Evolutionary conservation across 1,284 basidiomycete genomes (phyloP).

Genomic region (Cryptococcus sp.): DNA sequence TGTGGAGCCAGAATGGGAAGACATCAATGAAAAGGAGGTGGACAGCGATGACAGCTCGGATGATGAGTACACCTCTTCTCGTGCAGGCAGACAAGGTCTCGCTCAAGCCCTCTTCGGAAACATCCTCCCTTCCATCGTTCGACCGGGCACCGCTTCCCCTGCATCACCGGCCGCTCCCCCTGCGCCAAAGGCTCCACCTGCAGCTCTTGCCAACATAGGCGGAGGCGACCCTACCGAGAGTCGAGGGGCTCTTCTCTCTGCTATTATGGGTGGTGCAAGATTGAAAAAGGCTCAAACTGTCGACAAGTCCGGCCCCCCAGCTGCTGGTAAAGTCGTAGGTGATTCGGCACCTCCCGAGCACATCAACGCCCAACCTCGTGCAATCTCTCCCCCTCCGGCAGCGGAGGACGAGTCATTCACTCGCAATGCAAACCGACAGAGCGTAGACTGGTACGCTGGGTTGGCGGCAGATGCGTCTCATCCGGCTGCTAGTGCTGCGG

Average conservation of each 20-base stretch:
- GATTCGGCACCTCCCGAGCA: slow-evolving; percentile 73
- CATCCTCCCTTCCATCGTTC: slow-evolving; percentile 53
- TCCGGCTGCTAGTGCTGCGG: slow-evolving; percentile 31
- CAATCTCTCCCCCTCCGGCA: slow-evolving; percentile 28
- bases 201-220: slow-evolving; percentile 53
- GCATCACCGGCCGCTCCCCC: slow-evolving; percentile 50
- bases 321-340: slow-evolving; percentile 69
- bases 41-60: slow-evolving; percentile 60
- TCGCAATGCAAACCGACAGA: slow-evolving; percentile 66
- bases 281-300: slow-evolving; percentile 79
- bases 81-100: slow-evolving; percentile 68
- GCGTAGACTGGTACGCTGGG: slow-evolving; percentile 87
- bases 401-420: slow-evolving; percentile 35
- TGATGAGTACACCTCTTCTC: slow-evolving; percentile 77
- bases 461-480: slow-evolving; percentile 72
- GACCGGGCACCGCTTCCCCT: slow-evolving; percentile 38
- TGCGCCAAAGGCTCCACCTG: slow-evolving; percentile 50
- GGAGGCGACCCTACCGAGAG: slow-evolving; percentile 50
- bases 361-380: slow-evolving; percentile 60
- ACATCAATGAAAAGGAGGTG: slow-evolving; percentile 70
- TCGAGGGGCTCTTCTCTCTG: slow-evolving; percentile 69
- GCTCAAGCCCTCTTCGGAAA: slow-evolving; percentile 76
- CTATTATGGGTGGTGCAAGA: slow-evolving; percentile 78
- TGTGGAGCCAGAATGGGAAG: slow-evolving; percentile 81
- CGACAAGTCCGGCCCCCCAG: slow-evolving; percentile 71